Percentiles rank a stretch among this genome's conserved stretches.
phyloP scores from a whole-genome alignment of 306 rosid species.

The Quercus ilex region DNA sequence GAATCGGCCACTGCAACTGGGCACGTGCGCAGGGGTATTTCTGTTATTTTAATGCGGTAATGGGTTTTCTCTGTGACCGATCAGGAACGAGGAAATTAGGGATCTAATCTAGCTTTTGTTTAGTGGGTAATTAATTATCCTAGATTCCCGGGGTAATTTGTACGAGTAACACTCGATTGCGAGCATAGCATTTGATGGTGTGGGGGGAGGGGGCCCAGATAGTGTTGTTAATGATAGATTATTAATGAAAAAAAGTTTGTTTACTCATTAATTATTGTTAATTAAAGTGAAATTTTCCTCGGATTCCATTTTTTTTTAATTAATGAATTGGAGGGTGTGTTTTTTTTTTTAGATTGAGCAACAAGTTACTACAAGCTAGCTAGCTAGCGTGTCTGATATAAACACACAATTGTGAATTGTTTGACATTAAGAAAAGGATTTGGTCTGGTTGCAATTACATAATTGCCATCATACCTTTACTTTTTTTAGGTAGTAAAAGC shows the following conservation, averaged over 20 bases:
- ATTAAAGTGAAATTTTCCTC: slow-evolving; percentile 3
- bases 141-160: slow-evolving; percentile 32
- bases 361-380: too few species aligned
- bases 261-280: neutral
- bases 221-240: neutral
- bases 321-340: too few species aligned
- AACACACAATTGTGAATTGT: too few species aligned
- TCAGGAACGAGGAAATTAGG: neutral
- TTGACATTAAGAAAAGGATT: too few species aligned
- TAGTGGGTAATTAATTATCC: slow-evolving; percentile 2
- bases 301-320: slow-evolving; percentile 6
- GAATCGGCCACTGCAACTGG: neutral
- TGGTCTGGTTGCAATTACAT: too few species aligned
- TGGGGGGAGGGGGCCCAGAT: slow-evolving; percentile 37
- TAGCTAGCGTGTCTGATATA: too few species aligned
- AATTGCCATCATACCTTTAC: too few species aligned
- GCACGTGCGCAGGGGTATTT: too few species aligned
- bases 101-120: neutral
- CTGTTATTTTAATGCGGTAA: neutral
- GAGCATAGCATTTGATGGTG: slow-evolving; percentile 29
- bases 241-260: neutral
- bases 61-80: slow-evolving; percentile 1
- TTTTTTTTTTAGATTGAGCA: too few species aligned
- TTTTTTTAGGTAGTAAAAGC: slow-evolving; percentile 11
- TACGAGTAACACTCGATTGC: slow-evolving; percentile 3